Evolutionary conservation across 2,329 filamentous ascomycete genomes (phyloP), one percentile per base, ranked within the genome.

Genomic region (Epicoccum nigrum): DNA sequence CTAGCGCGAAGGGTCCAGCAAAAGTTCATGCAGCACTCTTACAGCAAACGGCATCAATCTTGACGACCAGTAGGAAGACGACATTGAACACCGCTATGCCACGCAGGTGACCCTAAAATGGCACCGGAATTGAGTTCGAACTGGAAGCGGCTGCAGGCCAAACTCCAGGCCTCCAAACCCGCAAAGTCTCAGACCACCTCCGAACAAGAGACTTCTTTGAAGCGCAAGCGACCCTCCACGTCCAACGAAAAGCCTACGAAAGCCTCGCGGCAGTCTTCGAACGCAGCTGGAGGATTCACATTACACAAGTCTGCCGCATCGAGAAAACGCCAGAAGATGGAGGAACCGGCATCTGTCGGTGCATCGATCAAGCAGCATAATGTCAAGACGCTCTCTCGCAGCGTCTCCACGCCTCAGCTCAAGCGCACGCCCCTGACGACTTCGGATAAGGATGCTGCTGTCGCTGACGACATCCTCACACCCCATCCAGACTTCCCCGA

Each of bases 71-170:
- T 51, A 23, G 54, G 30, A 41, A 35, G 47, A 56, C 49, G 27
- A 42, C n/a, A 23, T 19, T 30, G 9, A 35, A 62, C 53, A 62
- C 62, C 61, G 63, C 60, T 57, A 71, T 69, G 68, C 58, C 40
- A 40, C 28, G 42, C 53, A 60, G 56, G 55, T 70, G 62, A 72
- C 60, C 45, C 38, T 47, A 56, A 50, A 49, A 72, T 72, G 70
- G 69, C 67, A 57, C 57, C 74, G 41, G 69, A 70, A 46, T 65
- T 79, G 38, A 78, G 77, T 60, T 79, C 77, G 67, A 92, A 92
- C 70, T 92, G 89, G 89, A 91, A 90, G 75, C 87, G 83, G 75
- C 80, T 92, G 46, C 88, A 91, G 75, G 82, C 83, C 59, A 81
- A 81, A 63, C 75, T 73, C 44, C 59, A 72, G 53, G 51, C 76